Base-by-base conservation (phyloP, 371 early-diverging fungal genomes). In the Lichtheimia ornata region DNA sequence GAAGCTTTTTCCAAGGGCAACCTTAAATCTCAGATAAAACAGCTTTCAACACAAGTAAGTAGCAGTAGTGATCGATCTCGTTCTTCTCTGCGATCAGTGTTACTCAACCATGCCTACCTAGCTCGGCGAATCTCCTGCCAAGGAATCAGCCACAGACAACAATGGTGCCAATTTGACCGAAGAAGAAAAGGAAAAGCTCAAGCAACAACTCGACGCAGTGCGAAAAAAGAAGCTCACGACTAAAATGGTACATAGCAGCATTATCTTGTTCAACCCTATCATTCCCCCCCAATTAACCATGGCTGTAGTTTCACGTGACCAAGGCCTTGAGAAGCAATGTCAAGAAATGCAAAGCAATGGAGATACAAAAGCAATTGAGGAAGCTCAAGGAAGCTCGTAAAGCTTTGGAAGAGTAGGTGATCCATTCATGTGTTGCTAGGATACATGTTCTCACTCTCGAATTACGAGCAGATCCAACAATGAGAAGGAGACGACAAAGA, bases 351-450 rank as follows among this genome's bases (percentile, higher is more conserved):
- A 74, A 71, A 41, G 50, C 54, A 2, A 44, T 50, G 4, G 80
- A 79, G 61, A 57, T 59, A 43, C 76, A 71, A 62, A 71, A 69
- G 25, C 76, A 73, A 45, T 57, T 66, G 43, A 76, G 72, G 43
- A 72, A 72, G 28, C 41, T 74, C 3, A 71, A 67, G 17, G 53
- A 66, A 11, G 63, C 71, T 12, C 66, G 63, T 4, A 53, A 62
- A 30, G 64, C 51, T 18, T 24, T 59, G 24, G 71, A 69, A 50
- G 53, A 55, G 43, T 56, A 56, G 54, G 58, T 55, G 56, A 7
- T 25, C 0, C 4, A 28, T 4, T 35, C 35, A 35, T 9, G 11
- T 35, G 35, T 1, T 22, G 35, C 11, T 35, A 6, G 0, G 9
- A 9, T 6, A 9, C 35, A 35, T 1, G 1, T 35, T 35, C 35